phyloP scores from a whole-genome alignment of 2,329 filamentous ascomycete genomes.

The Sporothrix luriei region DNA sequence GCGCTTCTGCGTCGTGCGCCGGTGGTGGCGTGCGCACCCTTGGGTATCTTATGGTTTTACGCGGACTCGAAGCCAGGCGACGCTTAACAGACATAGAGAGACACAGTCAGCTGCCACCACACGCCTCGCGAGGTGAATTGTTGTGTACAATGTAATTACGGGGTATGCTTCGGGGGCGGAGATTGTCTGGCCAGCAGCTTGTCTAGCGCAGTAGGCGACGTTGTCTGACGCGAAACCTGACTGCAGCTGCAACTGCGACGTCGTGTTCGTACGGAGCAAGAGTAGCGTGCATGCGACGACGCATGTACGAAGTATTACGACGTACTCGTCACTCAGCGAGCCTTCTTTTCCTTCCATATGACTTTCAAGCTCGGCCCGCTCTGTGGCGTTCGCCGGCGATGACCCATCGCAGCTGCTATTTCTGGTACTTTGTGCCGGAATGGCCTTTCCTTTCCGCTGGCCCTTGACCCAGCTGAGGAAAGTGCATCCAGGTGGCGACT shows the following conservation, averaged over 20 bases:
- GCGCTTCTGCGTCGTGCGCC: neutral
- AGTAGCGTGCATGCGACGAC: too few relatives aligned
- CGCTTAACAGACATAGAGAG: neutral
- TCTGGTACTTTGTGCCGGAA: conserved; percentile 6
- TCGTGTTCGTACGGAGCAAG: too few relatives aligned
- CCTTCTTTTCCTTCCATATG: neutral
- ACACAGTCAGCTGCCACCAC: neutral
- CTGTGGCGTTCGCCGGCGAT: neutral
- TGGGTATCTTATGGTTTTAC: neutral
- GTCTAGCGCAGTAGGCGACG: neutral
- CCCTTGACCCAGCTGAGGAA: conserved; percentile 4
- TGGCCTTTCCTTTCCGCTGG: conserved; percentile 15
- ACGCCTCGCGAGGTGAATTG: neutral
- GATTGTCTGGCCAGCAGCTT: neutral
- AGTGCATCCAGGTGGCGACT: neutral
- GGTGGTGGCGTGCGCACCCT: conserved; percentile 8
- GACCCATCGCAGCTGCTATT: conserved; percentile 15
- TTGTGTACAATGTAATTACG: neutral
- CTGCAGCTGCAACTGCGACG: conserved; percentile 5
- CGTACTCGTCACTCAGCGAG: neutral
- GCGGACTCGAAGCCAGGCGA: neutral
- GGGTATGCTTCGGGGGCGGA: too few relatives aligned
- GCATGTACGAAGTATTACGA: too few relatives aligned
- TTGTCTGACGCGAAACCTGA: neutral
- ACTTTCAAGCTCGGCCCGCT: neutral